phyloP scores from a whole-genome alignment of 1,284 basidiomycete species.

The Polyporus tsugae region DNA sequence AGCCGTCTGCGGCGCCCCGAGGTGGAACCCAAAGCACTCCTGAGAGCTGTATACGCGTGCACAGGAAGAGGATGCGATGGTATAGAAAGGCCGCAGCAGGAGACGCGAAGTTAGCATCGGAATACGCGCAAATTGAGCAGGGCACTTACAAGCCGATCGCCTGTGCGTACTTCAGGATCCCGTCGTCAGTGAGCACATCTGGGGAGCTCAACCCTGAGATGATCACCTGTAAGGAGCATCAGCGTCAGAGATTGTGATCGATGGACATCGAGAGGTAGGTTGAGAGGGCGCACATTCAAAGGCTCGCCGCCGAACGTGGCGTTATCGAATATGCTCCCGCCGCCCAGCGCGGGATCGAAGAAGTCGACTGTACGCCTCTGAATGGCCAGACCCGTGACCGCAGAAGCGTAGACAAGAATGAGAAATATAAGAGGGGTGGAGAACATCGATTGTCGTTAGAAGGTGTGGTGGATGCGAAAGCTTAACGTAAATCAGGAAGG shows the following conservation, averaged over 20 bases:
- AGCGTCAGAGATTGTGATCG: neutral
- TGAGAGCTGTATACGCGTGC: slow-evolving; percentile 53
- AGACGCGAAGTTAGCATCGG: neutral
- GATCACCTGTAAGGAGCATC: slow-evolving; percentile 50
- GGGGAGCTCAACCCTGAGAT: slow-evolving; percentile 70
- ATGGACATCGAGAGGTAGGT: neutral
- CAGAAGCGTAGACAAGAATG: slow-evolving; percentile 15
- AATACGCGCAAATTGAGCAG: neutral
- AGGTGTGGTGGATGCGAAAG: neutral
- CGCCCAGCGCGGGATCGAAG: slow-evolving; percentile 33
- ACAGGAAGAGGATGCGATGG: neutral
- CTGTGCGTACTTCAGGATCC: slow-evolving; percentile 62
- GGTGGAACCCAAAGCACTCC: slow-evolving; percentile 74
- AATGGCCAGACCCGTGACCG: slow-evolving; percentile 20
- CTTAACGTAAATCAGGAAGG: neutral
- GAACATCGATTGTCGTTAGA: slow-evolving; percentile 12
- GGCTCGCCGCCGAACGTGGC: slow-evolving; percentile 49
- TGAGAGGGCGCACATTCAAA: slow-evolving; percentile 44
- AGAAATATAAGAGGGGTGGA: neutral
- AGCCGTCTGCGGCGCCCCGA: slow-evolving; percentile 68
- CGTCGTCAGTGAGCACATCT: slow-evolving; percentile 68
- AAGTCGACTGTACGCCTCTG: slow-evolving; percentile 26
- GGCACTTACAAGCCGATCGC: slow-evolving; percentile 64
- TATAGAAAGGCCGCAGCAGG: neutral
- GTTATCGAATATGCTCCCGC: slow-evolving; percentile 46